phyloP scores from a whole-genome alignment of 225 moss, liverwort and hornwort genomes.

The Pleurozium schreberi region DNA sequence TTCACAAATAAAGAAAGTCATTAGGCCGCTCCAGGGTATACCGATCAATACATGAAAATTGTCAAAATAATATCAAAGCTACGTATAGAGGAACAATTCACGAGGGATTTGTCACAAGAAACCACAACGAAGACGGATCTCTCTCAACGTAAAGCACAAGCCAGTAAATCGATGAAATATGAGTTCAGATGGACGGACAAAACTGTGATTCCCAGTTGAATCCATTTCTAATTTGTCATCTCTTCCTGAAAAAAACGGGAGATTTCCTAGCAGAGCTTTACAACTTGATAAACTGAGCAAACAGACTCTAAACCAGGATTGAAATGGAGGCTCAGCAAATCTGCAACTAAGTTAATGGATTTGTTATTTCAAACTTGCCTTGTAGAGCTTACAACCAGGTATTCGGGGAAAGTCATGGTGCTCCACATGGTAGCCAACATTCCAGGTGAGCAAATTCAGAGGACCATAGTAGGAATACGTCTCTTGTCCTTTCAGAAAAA shows the following conservation, averaged over 20 bases:
- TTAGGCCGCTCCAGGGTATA: not conserved
- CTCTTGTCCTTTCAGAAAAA: conserved; percentile 81
- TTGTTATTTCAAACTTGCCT: conserved; percentile 4
- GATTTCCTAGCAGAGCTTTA: not conserved
- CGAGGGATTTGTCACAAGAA: not conserved
- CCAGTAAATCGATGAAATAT: not conserved
- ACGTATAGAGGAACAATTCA: not conserved
- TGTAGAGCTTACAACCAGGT: conserved; percentile 69
- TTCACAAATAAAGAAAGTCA: not conserved
- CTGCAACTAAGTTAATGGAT: not conserved
- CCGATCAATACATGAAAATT: not conserved
- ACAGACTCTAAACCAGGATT: not conserved
- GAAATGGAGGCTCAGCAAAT: not conserved
- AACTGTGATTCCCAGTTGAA: too few species aligned
- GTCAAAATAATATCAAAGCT: not conserved
- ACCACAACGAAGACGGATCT: not conserved
- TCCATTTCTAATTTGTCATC: not conserved
- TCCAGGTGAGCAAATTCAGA: conserved; percentile 78
- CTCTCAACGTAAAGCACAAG: not conserved
- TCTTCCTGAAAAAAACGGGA: not conserved
- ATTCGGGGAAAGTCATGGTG: conserved; percentile 98
- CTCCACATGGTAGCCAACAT: conserved; percentile 97
- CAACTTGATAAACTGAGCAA: not conserved
- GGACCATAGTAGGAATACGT: conserved; percentile 97
- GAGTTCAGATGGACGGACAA: not conserved